Conservation (phyloP, 805 yeast species). For the Candida fluviatilis region DNA sequence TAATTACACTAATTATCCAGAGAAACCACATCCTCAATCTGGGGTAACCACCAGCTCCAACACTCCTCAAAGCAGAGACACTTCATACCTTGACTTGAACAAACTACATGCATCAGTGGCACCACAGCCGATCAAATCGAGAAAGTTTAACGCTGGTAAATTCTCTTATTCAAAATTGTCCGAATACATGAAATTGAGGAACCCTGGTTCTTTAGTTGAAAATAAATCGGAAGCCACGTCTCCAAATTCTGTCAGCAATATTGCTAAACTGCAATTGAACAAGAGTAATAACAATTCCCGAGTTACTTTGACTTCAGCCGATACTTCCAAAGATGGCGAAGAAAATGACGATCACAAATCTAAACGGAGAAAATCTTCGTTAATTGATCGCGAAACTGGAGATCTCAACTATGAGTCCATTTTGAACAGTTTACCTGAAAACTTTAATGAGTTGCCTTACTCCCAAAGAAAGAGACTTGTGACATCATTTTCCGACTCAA, state of each 20-base stretch:
- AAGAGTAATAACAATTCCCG: slow-evolving; percentile 6
- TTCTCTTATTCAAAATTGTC: slow-evolving; percentile 17
- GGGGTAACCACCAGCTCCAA: slow-evolving; percentile 1
- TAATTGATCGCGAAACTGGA: slow-evolving; percentile 17
- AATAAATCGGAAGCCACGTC: slow-evolving; percentile 1
- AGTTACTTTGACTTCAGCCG: slow-evolving; percentile 8
- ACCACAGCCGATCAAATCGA: slow-evolving; percentile 35
- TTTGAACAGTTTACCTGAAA: slow-evolving; percentile 44
- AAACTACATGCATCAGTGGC: slow-evolving; percentile 41
- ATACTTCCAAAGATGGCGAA: slow-evolving; percentile 5
- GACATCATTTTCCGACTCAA: slow-evolving; percentile 31
- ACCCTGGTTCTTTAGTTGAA: slow-evolving; percentile 8
- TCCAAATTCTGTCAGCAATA: neutral
- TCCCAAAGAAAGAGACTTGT: slow-evolving; percentile 52
- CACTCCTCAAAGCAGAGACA: slow-evolving; percentile 30
- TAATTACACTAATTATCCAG: neutral
- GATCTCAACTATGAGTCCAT: slow-evolving; percentile 37
- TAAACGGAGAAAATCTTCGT: slow-evolving; percentile 22
- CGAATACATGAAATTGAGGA: slow-evolving; percentile 20
- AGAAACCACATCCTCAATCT: neutral
- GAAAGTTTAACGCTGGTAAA: slow-evolving; percentile 6
- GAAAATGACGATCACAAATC: slow-evolving; percentile 13
- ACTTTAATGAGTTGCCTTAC: slow-evolving; percentile 55
- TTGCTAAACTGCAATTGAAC: neutral
- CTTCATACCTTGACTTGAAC: slow-evolving; percentile 38